Base-by-base conservation (phyloP, 257 asterid species). In the Petunia secreta region DNA sequence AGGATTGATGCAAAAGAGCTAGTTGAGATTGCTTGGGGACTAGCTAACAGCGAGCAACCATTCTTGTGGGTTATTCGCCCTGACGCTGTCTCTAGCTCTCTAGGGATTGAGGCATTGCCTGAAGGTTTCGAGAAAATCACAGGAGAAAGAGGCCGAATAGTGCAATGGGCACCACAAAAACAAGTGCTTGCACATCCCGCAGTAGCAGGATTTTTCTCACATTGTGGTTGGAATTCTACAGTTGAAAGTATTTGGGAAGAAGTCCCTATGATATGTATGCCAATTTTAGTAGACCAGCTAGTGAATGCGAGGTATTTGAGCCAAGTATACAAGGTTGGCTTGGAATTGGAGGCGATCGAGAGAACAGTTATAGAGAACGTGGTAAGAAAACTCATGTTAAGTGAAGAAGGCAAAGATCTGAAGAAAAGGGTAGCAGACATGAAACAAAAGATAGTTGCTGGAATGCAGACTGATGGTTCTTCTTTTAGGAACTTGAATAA, bases 151-250 rank as follows among this genome's bases (percentile, higher is more conserved):
- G 90, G 88, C 1, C 43, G 67, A 8, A 65, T 85, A 2, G 91
- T 90, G 54, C 78, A 84, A 78, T 90, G 93, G 93, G 88, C 88
- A 0, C 91, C 91, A 0, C 93, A 90, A 63, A 83, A 79, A 82
- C 80, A 85, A 68, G 86, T 89, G 1, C 46, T 86, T 15, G 84
- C 87, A 4, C 90, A 89, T 78, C 65, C 85, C 0, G 80, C 90
- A 0, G 85, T 88, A 1, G 91, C 86, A 8, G 89, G 89, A 0
- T 88, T 90, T 78, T 75, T 85, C 63, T 84, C 82, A 0, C 93
- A 90, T 13, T 85, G 89, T 38, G 90, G 93, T 0, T 89, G 93
- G 93, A 89, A 89, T 55, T 89, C 93, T 64, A 88, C 88, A 2
- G 8, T 87, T 34, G 87, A 85, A 76, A 80, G 90, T 57, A 73